These are phyloP conservation scores for Cryphonectria naterciae DNA, from an alignment of 2,329 filamentous ascomycete species.

Conservation along the genomic window DNA sequence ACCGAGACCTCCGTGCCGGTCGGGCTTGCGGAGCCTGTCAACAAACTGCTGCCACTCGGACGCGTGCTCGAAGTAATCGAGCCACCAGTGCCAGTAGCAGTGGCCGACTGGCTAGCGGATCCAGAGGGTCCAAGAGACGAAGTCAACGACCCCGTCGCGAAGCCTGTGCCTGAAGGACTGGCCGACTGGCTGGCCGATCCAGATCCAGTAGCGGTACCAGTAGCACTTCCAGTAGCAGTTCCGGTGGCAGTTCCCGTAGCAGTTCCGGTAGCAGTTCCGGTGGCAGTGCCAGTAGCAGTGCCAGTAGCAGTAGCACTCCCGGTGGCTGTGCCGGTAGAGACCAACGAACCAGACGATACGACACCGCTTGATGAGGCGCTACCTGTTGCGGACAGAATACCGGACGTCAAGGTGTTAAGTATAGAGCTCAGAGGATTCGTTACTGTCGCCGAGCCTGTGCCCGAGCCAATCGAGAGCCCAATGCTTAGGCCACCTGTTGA, in stretches of 20 bases:
- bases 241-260: not conserved
- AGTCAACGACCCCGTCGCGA: not conserved
- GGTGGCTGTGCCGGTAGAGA: slow-evolving; percentile 14
- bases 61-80: slow-evolving; percentile 4
- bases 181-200: slow-evolving; percentile 7
- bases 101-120: not conserved
- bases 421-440: slow-evolving; percentile 9
- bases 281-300: slow-evolving; percentile 8
- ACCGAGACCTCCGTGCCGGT: slow-evolving; percentile 18
- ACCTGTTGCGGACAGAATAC: not conserved
- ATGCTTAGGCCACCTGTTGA: not conserved
- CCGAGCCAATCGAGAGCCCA: slow-evolving; percentile 13
- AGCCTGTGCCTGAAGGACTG: not conserved
- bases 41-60: slow-evolving; percentile 7
- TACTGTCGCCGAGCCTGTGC: slow-evolving; percentile 8
- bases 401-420: not conserved
- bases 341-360: not conserved
- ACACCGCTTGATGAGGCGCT: not conserved
- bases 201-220: slow-evolving; percentile 16
- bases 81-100: not conserved
- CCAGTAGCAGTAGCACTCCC: slow-evolving; percentile 5
- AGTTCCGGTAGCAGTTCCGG: not conserved
- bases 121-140: slow-evolving; percentile 9
- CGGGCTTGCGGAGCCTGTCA: slow-evolving; percentile 4
- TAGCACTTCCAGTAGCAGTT: slow-evolving; percentile 11